Conservation (phyloP, 768 basidiomycete species). For the Mycena capillaripes region DNA sequence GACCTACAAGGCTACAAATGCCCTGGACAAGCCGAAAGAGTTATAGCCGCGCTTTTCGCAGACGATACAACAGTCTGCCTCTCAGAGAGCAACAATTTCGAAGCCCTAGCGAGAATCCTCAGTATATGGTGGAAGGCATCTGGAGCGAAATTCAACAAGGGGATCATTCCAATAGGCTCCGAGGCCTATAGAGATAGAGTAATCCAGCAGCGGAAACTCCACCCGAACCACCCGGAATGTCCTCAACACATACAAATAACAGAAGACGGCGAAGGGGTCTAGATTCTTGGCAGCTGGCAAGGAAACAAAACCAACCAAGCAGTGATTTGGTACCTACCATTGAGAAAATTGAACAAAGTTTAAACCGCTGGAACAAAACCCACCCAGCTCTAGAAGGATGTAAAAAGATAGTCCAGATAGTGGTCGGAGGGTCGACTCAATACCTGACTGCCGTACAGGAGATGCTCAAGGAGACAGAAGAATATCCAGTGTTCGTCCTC, state of each 20-base stretch:
- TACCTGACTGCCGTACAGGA: slow-evolving; percentile 48
- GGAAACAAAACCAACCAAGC: slow-evolving; percentile 37
- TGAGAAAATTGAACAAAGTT: slow-evolving; percentile 35
- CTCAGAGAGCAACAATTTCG: slow-evolving; percentile 43
- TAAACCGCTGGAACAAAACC: slow-evolving; percentile 25
- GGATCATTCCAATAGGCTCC: slow-evolving; percentile 10
- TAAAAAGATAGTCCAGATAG: slow-evolving; percentile 42
- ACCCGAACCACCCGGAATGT: neutral
- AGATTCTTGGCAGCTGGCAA: slow-evolving; percentile 39
- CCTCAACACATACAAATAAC: slow-evolving; percentile 23
- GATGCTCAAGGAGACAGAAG: slow-evolving; percentile 41
- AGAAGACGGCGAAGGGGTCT: slow-evolving; percentile 29
- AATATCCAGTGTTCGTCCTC: no score
- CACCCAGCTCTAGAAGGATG: slow-evolving; percentile 38
- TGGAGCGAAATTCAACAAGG: slow-evolving; percentile 51
- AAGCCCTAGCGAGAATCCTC: slow-evolving; percentile 44
- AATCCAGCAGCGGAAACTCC: neutral
- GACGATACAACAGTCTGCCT: slow-evolving; percentile 58
- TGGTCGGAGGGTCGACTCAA: slow-evolving; percentile 39
- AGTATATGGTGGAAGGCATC: slow-evolving; percentile 51
- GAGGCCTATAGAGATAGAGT: neutral
- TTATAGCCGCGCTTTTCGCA: slow-evolving; percentile 53
- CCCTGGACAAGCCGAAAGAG: slow-evolving; percentile 29
- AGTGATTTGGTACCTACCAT: slow-evolving; percentile 31
- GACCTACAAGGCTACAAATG: slow-evolving; percentile 44